Conservation (phyloP, 208 protist genomes). For the Leishmania guyanensis region DNA sequence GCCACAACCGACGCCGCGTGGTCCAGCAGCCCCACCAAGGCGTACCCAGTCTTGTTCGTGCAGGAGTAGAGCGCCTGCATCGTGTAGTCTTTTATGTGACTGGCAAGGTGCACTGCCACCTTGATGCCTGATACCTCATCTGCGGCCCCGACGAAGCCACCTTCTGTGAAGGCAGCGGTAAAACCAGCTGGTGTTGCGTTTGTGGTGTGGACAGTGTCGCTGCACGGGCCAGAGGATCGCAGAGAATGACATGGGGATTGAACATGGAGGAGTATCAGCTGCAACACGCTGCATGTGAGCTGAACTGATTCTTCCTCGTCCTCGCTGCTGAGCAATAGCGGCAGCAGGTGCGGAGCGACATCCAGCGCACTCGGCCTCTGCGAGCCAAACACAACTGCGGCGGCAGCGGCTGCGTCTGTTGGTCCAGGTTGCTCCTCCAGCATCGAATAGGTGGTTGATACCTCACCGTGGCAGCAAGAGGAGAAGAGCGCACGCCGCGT, state of each 20-base stretch:
- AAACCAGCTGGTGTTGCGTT: neutral
- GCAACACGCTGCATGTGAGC: slow-evolving; percentile 36
- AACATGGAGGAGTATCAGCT: slow-evolving; percentile 9
- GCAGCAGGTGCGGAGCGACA: slow-evolving; percentile 21
- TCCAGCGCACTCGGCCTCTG: neutral
- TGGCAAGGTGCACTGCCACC: slow-evolving; percentile 11
- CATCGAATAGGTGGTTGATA: neutral
- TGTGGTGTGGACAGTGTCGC: neutral
- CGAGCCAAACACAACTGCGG: neutral
- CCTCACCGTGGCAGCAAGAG: neutral
- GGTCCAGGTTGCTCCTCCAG: neutral
- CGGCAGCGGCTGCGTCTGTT: neutral
- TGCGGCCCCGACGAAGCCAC: neutral
- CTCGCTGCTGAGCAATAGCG: slow-evolving; percentile 44
- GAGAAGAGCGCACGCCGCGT: slow-evolving; percentile 6
- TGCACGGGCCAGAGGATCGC: neutral
- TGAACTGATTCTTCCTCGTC: slow-evolving; percentile 33
- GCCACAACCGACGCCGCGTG: slow-evolving; percentile 1
- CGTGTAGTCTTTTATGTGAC: slow-evolving; percentile 43
- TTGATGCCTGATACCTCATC: neutral
- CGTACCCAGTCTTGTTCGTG: slow-evolving; percentile 17
- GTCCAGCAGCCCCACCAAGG: slow-evolving; percentile 32
- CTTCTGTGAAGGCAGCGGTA: neutral
- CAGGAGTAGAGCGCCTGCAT: slow-evolving; percentile 35
- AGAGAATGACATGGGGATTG: neutral